phyloP scores from a whole-genome alignment of 1,284 basidiomycete species.

The Takashimella tepidaria region DNA sequence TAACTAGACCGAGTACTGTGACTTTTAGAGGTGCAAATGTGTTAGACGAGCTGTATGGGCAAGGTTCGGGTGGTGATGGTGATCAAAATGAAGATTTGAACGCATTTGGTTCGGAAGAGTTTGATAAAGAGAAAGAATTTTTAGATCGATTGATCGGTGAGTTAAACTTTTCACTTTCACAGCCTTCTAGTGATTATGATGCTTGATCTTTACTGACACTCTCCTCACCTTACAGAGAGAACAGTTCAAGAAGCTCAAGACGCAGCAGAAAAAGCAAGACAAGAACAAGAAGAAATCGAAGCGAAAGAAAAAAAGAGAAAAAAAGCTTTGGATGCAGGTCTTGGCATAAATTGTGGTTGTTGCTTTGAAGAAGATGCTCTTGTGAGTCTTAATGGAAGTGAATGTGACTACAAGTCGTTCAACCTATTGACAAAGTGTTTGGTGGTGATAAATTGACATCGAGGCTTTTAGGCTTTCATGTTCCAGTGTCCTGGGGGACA shows the following conservation, averaged over 20 bases:
- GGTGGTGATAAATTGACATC: too few relatives aligned
- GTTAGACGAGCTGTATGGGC: too few relatives aligned
- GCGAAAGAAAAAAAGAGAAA: constrained; percentile 33
- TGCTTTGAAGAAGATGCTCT: constrained; percentile 68
- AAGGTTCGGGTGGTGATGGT: too few relatives aligned
- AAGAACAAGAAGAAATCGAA: constrained; percentile 37
- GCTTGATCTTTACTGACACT: too few relatives aligned
- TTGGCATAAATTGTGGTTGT: constrained; percentile 72
- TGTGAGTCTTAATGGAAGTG: constrained; percentile 51
- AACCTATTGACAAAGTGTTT: too few relatives aligned
- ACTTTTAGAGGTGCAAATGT: too few relatives aligned
- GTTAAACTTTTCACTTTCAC: too few relatives aligned
- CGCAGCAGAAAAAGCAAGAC: constrained; percentile 24
- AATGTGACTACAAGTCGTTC: too few relatives aligned
- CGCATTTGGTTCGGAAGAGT: constrained; percentile 46
- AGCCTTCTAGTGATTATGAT: too few relatives aligned
- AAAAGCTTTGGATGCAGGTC: constrained; percentile 47
- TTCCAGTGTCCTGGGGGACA: constrained; percentile 78
- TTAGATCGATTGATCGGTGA: constrained; percentile 39
- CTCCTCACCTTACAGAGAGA: too few relatives aligned
- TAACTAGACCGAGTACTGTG: too few relatives aligned
- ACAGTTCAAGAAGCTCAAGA: not conserved
- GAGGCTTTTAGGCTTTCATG: constrained; percentile 72
- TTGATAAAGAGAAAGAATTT: constrained; percentile 54
- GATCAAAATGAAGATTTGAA: too few relatives aligned